These are phyloP conservation scores for Lanmaoa rubissima DNA, from an alignment of 768 basidiomycete species.

Conservation along the genomic window DNA sequence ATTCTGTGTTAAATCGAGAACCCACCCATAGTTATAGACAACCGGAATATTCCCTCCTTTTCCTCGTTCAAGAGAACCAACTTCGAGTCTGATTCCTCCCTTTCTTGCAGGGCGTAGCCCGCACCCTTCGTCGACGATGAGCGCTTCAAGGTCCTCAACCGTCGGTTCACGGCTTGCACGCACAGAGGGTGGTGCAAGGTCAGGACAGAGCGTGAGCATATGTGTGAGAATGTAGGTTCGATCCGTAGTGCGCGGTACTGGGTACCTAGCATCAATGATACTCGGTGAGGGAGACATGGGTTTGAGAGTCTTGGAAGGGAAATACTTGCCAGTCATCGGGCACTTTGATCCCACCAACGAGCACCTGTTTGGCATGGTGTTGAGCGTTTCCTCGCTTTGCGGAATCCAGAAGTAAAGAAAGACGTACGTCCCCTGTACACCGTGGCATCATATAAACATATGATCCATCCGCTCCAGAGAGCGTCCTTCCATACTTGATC, in stretches of 20 bases:
- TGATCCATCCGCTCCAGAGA: slow-evolving; percentile 31
- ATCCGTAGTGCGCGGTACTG: slow-evolving; percentile 60
- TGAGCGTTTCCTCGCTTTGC: neutral
- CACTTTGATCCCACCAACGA: slow-evolving; percentile 60
- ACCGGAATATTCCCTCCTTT: slow-evolving; percentile 41
- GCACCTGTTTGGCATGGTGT: slow-evolving; percentile 31
- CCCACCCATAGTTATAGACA: slow-evolving; percentile 66
- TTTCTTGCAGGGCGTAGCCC: slow-evolving; percentile 68
- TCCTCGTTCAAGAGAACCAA: slow-evolving; percentile 38
- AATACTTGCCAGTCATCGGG: slow-evolving; percentile 57
- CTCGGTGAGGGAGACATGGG: neutral
- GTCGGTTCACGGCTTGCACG: slow-evolving; percentile 45
- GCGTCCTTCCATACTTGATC: slow-evolving; percentile 39
- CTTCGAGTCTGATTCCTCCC: slow-evolving; percentile 63
- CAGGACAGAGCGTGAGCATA: slow-evolving; percentile 50
- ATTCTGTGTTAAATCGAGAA: slow-evolving; percentile 1
- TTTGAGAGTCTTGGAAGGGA: neutral
- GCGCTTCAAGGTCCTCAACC: slow-evolving; percentile 46
- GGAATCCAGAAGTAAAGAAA: neutral
- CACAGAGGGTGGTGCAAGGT: slow-evolving; percentile 55
- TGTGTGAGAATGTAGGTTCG: slow-evolving; percentile 57
- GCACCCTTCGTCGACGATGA: slow-evolving; percentile 51
- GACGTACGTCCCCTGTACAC: slow-evolving; percentile 40
- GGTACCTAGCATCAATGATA: slow-evolving; percentile 45
- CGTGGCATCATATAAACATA: slow-evolving; percentile 38